Percentiles rank a stretch among this genome's conserved stretches.
These are phyloP conservation scores for Lipomyces spencermartinsiae DNA, from an alignment of 805 yeast genomes.

Conservation along the genomic window DNA sequence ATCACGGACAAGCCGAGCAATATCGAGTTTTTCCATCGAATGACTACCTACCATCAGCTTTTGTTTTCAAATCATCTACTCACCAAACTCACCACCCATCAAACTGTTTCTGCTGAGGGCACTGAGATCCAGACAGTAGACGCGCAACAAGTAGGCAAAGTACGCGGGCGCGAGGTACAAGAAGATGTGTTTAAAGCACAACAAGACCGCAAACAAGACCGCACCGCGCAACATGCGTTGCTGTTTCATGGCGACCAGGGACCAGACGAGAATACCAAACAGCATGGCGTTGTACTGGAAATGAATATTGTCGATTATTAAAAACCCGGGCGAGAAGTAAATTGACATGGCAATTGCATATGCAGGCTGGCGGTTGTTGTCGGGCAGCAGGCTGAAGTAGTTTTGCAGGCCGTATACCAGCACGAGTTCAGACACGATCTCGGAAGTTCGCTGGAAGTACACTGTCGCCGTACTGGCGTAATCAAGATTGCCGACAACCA, in stretches of 20 bases:
- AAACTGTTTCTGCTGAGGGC: not conserved
- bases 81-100: not conserved
- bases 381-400: constrained; percentile 21
- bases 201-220: constrained; percentile 69
- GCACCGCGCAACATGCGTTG: constrained; percentile 54
- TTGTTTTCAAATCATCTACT: not conserved
- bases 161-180: constrained; percentile 94
- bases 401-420: constrained; percentile 70
- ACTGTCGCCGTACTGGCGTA: constrained; percentile 37
- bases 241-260: constrained; percentile 73
- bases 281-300: constrained; percentile 96
- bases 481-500: constrained; percentile 32
- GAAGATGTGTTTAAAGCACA: constrained; percentile 95
- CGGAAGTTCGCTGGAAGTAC: constrained; percentile 81
- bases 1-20: constrained; percentile 69
- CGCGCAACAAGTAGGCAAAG: constrained; percentile 76
- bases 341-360: constrained; percentile 83
- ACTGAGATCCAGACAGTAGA: constrained; percentile 60
- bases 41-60: constrained; percentile 25
- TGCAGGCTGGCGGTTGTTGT: constrained; percentile 52
- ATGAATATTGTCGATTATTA: constrained; percentile 93
- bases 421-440: constrained; percentile 74
- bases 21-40: constrained; percentile 54
- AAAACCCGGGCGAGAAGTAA: constrained; percentile 84
- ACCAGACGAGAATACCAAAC: constrained; percentile 79